Evolutionary conservation across 108 stramenopile species (phyloP), one percentile per base, ranked within the genome.

Genomic region (Cyclotella choctawhatcheeana): DNA sequence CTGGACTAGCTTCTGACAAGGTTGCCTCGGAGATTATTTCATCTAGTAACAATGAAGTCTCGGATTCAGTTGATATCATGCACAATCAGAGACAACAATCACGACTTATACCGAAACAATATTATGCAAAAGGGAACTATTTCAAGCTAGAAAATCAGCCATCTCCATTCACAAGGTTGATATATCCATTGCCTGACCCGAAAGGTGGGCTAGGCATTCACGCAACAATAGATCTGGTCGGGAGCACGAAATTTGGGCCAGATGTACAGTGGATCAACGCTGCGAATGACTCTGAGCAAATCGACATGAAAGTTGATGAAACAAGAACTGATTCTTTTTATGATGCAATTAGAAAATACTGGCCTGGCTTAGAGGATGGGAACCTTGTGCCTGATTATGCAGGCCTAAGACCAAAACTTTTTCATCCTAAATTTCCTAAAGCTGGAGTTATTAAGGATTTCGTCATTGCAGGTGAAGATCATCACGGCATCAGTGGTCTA

Each of bases 111-210:
- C 89, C 94, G 40, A 71, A 58, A 32, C 89, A 90, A 44, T 95
- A 82, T 60, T 91, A 85, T 79, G 89, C 89, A 37, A 90, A 90
- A 67, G 93, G 93, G 8, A 94, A 87, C 51, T 95, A 95, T 53
- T 95, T 88, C 70, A 79, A 76, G 35, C 60, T 92, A 37, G 70
- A 88, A 64, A 86, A 83, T 40, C 78, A 74, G 40, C 71, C 63
- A 30, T 53, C 74, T 7, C 91, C 91, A 34, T 95, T 95, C 84
- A 58, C 50, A 44, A 84, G 85, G 18, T 81, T 95, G 53, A 74
- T 95, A 40, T 95, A 95, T 76, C 94, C 94, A 17, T 70, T 92
- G 0, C 94, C 94, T 3, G 91, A 91, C 64, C 79, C 84, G 21
- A 52, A 43, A 22, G 94, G 90, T 53, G 90, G 93, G 12, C 68